Evolutionary conservation across 2,329 filamentous ascomycete species (phyloP), one percentile per base, ranked within the genome.

Genomic region (Talaromyces pinophilus): DNA sequence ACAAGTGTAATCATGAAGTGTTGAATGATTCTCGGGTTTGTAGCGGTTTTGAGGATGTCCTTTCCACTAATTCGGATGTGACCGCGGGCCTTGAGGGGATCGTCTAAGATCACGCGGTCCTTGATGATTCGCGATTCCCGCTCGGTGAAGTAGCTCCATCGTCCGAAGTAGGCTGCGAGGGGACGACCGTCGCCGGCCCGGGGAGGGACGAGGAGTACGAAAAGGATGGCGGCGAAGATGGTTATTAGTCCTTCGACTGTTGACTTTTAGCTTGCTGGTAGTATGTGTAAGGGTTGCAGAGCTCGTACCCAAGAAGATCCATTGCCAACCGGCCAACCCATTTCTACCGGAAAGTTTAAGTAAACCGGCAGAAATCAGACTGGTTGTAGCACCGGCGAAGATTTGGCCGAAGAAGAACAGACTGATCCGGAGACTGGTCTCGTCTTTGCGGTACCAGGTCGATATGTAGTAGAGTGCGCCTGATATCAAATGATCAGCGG

Each of bases 381-480:
- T 76, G 0, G 73, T 73, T 0, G 78, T 80, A 0, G 81, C 82
- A 19, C 79, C 78, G 5, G 83, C 84, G 17, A 85, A 78, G 71
- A 85, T 81, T 70, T 85, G 85, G 11, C 85, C 85, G 65, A 86
- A 84, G 75, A 83, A 87, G 73, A 86, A 86, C 40, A 86, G 71
- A 71, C 83, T 83, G 59, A 85, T 80, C 8, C 84, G 80, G 67
- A 85, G 82, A 64, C 82, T 83, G 0, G 82, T 83, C 71, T 87
- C 85, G 2, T 77, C 76, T 2, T 79, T 79, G 0, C 83, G 85
- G 72, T 87, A 87, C 84, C 84, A 87, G 0, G 82, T 84, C 0
- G 84, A 85, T 1, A 87, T 74, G 2, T 83, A 75, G 55, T 77
- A 77, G 3, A 77, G 64, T n/a, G 74, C 74, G n/a, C 74, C 73